Conservation (phyloP, 257 asterid species). For the Eustoma russellianum region DNA sequence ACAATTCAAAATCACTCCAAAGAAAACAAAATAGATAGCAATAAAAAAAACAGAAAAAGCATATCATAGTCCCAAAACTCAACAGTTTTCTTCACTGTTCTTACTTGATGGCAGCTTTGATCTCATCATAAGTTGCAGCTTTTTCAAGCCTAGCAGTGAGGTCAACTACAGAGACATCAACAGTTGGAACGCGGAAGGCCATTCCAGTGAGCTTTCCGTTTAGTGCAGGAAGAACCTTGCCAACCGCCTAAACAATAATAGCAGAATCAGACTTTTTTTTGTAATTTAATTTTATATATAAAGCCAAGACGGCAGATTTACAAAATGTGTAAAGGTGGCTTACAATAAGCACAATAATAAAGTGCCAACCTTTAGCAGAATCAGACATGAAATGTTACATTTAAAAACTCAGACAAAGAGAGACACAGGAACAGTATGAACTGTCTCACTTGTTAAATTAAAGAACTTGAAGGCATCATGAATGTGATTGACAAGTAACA, state of each 20-base stretch:
- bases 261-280: neutral
- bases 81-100: constrained; percentile 3
- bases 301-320: too few relatives aligned
- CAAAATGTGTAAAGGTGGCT: too few relatives aligned
- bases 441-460: too few relatives aligned
- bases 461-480: too few relatives aligned
- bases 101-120: constrained; percentile 79
- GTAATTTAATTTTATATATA: too few relatives aligned
- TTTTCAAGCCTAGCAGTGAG: constrained; percentile 73
- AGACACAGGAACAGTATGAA: too few relatives aligned
- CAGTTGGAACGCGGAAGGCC: constrained; percentile 93
- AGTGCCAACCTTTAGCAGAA: too few relatives aligned
- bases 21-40: neutral
- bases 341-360: too few relatives aligned
- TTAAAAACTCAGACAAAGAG: neutral
- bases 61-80: too few relatives aligned
- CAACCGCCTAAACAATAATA: constrained; percentile 56
- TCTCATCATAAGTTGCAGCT: constrained; percentile 63
- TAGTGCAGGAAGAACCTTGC: constrained; percentile 77
- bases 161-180: constrained; percentile 84
- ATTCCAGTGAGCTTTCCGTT: constrained; percentile 90
- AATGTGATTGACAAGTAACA: too few relatives aligned
- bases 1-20: neutral
- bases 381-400: neutral
- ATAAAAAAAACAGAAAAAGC: too few relatives aligned